phyloP scores from a whole-genome alignment of 169 alveolate species.

The Eimeria maxima region DNA sequence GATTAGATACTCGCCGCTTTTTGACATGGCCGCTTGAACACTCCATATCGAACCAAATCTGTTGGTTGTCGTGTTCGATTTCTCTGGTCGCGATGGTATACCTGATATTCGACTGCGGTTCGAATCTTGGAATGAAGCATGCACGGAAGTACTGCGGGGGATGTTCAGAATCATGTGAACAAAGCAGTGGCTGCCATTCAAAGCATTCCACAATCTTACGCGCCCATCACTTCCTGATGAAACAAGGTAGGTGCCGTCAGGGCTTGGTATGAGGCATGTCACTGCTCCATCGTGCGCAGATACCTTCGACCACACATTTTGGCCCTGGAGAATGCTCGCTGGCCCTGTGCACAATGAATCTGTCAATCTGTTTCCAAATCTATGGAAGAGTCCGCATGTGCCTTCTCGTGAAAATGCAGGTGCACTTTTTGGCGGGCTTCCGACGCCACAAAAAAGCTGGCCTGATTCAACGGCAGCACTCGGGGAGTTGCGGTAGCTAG shows the following conservation, averaged over 20 bases:
- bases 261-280: conserved; percentile 63
- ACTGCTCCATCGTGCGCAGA: conserved; percentile 88
- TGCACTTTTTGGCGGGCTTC: neutral
- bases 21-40: conserved; percentile 52
- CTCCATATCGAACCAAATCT: conserved; percentile 33
- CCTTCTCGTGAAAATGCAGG: neutral
- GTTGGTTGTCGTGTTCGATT: neutral
- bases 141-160: neutral
- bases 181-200: conserved; percentile 85
- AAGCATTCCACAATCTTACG: conserved; percentile 87
- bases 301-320: neutral
- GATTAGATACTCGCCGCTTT: conserved; percentile 32
- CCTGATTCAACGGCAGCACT: neutral
- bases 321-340: neutral
- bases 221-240: conserved; percentile 86
- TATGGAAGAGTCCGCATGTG: neutral
- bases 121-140: neutral
- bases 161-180: conserved; percentile 78
- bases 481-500: neutral
- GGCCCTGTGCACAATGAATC: neutral
- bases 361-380: neutral
- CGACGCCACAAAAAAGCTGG: conserved; percentile 6
- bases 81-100: neutral
- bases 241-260: conserved; percentile 83
- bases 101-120: neutral